Evolutionary conservation across 192 early-diverging fungal genomes (phyloP), one percentile per base, ranked within the genome.

Genomic region (Endogone sp.): DNA sequence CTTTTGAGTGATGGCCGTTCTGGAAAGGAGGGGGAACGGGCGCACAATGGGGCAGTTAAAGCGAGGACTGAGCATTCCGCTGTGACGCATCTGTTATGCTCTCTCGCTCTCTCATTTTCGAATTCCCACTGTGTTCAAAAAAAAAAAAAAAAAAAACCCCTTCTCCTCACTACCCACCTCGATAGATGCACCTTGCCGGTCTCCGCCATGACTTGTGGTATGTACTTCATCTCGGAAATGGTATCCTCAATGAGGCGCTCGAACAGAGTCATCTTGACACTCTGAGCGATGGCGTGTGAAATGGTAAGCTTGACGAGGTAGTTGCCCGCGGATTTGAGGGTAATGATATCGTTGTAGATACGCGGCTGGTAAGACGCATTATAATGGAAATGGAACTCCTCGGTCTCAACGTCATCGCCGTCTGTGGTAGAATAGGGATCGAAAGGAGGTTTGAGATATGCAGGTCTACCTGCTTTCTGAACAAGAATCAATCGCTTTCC

Each of bases 211-310:
- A 88, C 90, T 76, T 93, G 90, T 4, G 97, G 97, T 31, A 98
- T 93, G 71, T 93, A 86, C 59, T 91, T 89, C 11, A 92, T 95
- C 20, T 85, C 89, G 60, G 91, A 85, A 68, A 98, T 97, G 0
- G 95, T 95, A 63, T 93, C 90, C 72, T 96, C 94, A 68, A 98
- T 94, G 65, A 96, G 77, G 29, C 86, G 86, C 79, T 98, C 97
- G 76, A 95, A 98, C 25, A 92, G 74, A 1, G 93, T 90, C 74
- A 98, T 93, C 76, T 98, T 98, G 57, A 92, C 94, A 37, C 89
- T 90, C 79, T 98, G 97, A 8, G 97, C 93, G 61, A 98, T 91
- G 3, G 94, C 97, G 79, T 98, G 97, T 2, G 93, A 91, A 71
- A 98, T 97, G 0, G 95, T 92, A 61, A 98, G 82, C 76, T 96